phyloP scores from a whole-genome alignment of 352 stramenopile genomes.

The Globisporangium barbulae region DNA sequence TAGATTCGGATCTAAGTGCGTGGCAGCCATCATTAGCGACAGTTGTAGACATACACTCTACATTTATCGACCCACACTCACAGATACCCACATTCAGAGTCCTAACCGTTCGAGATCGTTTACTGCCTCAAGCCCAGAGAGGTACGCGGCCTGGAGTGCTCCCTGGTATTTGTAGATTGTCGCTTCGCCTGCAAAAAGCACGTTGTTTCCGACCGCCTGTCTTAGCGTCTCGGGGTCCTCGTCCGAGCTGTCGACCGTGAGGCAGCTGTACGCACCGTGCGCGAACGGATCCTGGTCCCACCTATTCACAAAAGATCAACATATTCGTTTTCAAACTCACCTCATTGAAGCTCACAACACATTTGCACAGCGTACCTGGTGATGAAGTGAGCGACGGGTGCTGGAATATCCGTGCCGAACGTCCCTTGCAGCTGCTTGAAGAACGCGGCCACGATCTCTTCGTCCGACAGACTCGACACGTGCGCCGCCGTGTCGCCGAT shows the following conservation, averaged over 20 bases:
- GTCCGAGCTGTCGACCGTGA: slow-evolving; percentile 56
- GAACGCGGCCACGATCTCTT: slow-evolving; percentile 38
- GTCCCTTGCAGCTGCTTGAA: slow-evolving; percentile 43
- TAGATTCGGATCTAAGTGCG: too few relatives aligned
- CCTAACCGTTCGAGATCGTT: slow-evolving; percentile 25
- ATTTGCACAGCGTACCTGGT: slow-evolving; percentile 27
- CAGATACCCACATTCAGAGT: slow-evolving; percentile 1
- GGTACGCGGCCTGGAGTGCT: slow-evolving; percentile 57
- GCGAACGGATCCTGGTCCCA: slow-evolving; percentile 63
- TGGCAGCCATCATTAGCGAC: too few relatives aligned
- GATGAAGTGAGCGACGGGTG: slow-evolving; percentile 43
- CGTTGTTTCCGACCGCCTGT: slow-evolving; percentile 28
- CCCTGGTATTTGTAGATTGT: slow-evolving; percentile 70
- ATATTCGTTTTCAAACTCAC: not conserved
- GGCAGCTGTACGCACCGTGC: slow-evolving; percentile 56
- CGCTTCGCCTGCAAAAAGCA: slow-evolving; percentile 69
- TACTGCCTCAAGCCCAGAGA: slow-evolving; percentile 42
- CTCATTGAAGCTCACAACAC: not conserved
- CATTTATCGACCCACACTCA: not conserved
- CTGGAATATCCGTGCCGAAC: slow-evolving; percentile 35
- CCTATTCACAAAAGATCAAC: slow-evolving; percentile 16
- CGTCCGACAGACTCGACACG: slow-evolving; percentile 40
- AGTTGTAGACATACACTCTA: not conserved
- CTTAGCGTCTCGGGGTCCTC: slow-evolving; percentile 53
- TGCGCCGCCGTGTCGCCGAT: slow-evolving; percentile 36